Conservation (phyloP, 768 basidiomycete genomes). For the Trametes cubensis region DNA sequence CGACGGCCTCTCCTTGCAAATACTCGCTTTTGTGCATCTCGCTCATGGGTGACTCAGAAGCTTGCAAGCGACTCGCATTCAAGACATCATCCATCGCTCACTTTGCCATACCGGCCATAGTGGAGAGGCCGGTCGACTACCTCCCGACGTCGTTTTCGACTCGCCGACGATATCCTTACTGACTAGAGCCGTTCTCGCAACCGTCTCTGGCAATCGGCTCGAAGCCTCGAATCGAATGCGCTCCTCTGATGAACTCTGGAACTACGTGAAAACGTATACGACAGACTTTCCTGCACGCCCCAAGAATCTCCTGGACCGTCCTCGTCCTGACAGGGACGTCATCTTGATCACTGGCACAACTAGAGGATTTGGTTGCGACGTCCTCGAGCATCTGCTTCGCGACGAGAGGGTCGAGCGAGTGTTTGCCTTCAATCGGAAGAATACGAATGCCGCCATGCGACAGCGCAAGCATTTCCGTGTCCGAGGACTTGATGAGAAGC, state of each 20-base stretch:
- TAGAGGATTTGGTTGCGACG: slow-evolving; percentile 16
- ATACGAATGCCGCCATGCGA: slow-evolving; percentile 21
- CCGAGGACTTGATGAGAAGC: slow-evolving; percentile 35
- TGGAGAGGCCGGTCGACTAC: neutral
- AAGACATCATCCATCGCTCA: slow-evolving; percentile 34
- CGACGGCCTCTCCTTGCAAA: neutral
- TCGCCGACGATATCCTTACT: slow-evolving; percentile 2
- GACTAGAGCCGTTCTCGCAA: neutral
- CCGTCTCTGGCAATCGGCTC: neutral
- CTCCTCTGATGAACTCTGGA: neutral
- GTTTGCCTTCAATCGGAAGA: slow-evolving; percentile 28
- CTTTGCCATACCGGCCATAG: slow-evolving; percentile 21
- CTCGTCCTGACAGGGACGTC: neutral
- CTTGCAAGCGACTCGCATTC: slow-evolving; percentile 38
- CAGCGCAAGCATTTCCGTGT: slow-evolving; percentile 34
- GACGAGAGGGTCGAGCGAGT: slow-evolving; percentile 23
- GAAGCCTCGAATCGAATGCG: neutral
- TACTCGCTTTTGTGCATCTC: too few species aligned
- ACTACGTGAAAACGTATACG: slow-evolving; percentile 4
- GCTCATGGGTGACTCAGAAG: slow-evolving; percentile 12
- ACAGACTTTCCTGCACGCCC: slow-evolving; percentile 3
- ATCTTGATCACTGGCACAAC: slow-evolving; percentile 21
- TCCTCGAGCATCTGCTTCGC: slow-evolving; percentile 7
- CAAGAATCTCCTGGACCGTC: neutral
- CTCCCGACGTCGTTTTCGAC: slow-evolving; percentile 10